Percentiles rank a stretch among this genome's conserved stretches.
phyloP scores from a whole-genome alignment of 495 filamentous ascomycete species.

The Rostrohypoxylon terebratum region DNA sequence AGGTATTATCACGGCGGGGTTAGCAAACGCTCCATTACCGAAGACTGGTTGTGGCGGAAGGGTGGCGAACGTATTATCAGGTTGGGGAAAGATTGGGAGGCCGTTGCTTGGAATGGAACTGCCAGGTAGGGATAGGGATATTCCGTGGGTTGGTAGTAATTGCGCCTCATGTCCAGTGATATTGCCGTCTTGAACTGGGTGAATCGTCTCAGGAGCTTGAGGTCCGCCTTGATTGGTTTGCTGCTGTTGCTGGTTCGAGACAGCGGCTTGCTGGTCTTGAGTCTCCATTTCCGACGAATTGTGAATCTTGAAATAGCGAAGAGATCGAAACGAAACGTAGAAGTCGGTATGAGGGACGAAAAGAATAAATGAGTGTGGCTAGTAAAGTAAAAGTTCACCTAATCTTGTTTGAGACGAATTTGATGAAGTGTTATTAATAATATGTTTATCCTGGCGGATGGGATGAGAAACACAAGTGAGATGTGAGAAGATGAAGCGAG shows the following conservation, averaged over 20 bases:
- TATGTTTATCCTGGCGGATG: not conserved
- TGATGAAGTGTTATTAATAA: not conserved
- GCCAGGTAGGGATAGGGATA: constrained; percentile 20
- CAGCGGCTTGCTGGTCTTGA: constrained; percentile 27
- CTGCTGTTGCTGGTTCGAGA: constrained; percentile 22
- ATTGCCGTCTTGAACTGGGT: constrained; percentile 17
- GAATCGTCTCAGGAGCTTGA: constrained; percentile 16
- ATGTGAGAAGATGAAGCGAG: constrained; percentile 24
- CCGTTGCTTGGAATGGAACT: constrained; percentile 25
- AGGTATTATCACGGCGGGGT: constrained; percentile 33
- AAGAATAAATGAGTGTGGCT: not conserved
- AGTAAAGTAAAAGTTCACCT: not conserved
- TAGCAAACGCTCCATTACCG: constrained; percentile 30
- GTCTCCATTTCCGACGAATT: constrained; percentile 26
- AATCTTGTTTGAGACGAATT: not conserved
- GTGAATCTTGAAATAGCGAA: not conserved
- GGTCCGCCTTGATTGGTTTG: constrained; percentile 3
- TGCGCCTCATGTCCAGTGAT: constrained; percentile 18
- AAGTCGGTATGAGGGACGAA: not conserved
- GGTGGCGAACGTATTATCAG: constrained; percentile 23
- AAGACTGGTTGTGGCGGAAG: constrained; percentile 21
- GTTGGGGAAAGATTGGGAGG: constrained; percentile 24
- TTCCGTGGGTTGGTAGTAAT: constrained; percentile 4
- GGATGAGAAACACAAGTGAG: constrained; percentile 17
- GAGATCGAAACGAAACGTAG: not conserved